Percentiles rank a stretch among this genome's conserved stretches.
Conservation (phyloP, 371 early-diverging fungal species). For the Catenaria anguillulae region DNA sequence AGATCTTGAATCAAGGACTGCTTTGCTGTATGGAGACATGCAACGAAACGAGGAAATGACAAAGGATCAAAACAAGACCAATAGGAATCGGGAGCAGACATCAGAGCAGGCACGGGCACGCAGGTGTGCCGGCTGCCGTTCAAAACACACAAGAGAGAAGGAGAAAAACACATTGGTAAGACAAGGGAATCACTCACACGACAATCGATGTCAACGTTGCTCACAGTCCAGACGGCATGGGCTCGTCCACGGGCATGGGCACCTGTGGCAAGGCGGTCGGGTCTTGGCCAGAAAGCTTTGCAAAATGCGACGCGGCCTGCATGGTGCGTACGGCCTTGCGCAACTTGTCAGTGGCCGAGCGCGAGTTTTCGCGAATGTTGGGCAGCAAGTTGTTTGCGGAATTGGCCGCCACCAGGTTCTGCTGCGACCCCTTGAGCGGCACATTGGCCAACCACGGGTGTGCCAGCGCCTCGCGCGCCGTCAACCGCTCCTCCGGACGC, state of each 20-base stretch:
- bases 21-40: too few species aligned
- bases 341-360: background rate
- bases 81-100: too few species aligned
- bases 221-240: too few species aligned
- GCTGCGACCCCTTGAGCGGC: background rate
- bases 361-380: background rate
- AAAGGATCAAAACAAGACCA: too few species aligned
- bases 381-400: background rate
- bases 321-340: slow-evolving; percentile 2
- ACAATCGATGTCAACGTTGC: too few species aligned
- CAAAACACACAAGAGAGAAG: too few species aligned
- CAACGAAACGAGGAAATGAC: too few species aligned
- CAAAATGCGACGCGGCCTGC: background rate
- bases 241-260: background rate
- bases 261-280: background rate
- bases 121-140: too few species aligned
- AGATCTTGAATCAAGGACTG: too few species aligned
- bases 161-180: too few species aligned
- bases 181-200: too few species aligned
- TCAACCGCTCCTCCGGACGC: slow-evolving; percentile 54
- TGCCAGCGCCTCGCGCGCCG: slow-evolving; percentile 52
- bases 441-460: slow-evolving; percentile 46
- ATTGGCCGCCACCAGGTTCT: background rate
- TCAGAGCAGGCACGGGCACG: too few species aligned
- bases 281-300: background rate